phyloP scores from a whole-genome alignment of 768 basidiomycete genomes.

The Rhodosporidiobolus odoratus region DNA sequence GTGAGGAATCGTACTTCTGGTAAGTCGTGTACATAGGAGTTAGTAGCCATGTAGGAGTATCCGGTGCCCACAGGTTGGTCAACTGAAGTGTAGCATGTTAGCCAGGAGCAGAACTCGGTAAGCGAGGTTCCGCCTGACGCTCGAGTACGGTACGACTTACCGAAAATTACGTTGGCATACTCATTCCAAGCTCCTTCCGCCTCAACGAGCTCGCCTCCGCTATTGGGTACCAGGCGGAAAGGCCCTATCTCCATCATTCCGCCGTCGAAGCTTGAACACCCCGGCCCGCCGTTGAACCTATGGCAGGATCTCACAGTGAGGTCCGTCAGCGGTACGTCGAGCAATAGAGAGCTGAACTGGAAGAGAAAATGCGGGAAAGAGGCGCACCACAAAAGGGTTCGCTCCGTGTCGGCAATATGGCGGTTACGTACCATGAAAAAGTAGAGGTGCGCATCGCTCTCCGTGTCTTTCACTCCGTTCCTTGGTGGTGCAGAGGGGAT shows the following conservation, averaged over 20 bases:
- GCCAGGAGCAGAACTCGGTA: background rate
- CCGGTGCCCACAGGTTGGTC: constrained; percentile 98
- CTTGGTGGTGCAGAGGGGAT: constrained; percentile 64
- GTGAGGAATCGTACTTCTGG: constrained; percentile 53
- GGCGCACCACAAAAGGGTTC: constrained; percentile 77
- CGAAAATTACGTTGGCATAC: constrained; percentile 84
- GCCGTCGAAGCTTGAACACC: constrained; percentile 95
- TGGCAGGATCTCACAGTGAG: background rate
- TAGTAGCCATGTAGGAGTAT: constrained; percentile 79
- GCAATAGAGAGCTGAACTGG: background rate
- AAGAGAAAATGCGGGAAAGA: background rate
- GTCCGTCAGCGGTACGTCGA: background rate
- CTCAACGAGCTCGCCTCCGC: constrained; percentile 65
- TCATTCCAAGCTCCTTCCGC: constrained; percentile 85
- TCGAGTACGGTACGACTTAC: constrained; percentile 53
- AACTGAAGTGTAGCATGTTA: constrained; percentile 53
- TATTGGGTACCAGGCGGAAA: constrained; percentile 67
- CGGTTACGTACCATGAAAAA: constrained; percentile 87
- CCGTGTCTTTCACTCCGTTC: constrained; percentile 51
- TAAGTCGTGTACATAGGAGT: constrained; percentile 75
- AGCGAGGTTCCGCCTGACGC: background rate
- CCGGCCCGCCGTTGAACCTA: constrained; percentile 59
- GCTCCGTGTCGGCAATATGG: constrained; percentile 77
- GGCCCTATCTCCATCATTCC: constrained; percentile 98
- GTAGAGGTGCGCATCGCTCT: constrained; percentile 70